phyloP scores from a whole-genome alignment of 345 rosid species.

The Alliaria petiolata region DNA sequence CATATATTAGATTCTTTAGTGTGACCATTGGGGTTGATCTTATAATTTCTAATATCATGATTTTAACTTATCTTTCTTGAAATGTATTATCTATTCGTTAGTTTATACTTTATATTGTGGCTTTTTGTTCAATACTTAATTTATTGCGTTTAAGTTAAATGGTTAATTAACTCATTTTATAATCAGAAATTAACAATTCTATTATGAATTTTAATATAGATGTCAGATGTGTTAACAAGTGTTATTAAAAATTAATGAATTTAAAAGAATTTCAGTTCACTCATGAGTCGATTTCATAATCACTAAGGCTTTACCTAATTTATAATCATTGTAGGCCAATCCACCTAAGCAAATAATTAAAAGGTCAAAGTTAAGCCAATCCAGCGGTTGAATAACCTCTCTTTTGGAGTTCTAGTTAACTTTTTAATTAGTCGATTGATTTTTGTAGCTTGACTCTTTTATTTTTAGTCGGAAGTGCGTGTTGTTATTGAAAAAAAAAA shows the following conservation, averaged over 20 bases:
- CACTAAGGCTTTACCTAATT: not conserved
- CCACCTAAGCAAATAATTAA: conserved; percentile 6
- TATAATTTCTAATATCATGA: too few relatives aligned
- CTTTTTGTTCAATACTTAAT: not conserved
- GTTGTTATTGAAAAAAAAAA: too few relatives aligned
- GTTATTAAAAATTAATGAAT: not conserved
- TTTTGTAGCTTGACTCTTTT: not conserved
- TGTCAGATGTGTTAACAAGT: too few relatives aligned
- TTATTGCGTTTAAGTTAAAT: not conserved
- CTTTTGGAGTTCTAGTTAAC: not conserved
- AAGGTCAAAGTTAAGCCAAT: not conserved
- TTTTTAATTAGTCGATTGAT: not conserved
- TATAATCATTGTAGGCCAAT: not conserved
- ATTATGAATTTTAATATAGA: not conserved
- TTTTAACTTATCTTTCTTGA: too few relatives aligned
- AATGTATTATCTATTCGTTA: not conserved
- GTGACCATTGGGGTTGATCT: too few relatives aligned
- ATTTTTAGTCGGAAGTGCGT: not conserved
- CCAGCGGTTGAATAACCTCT: not conserved
- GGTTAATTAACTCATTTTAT: not conserved
- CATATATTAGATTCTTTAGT: too few relatives aligned
- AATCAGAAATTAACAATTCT: not conserved
- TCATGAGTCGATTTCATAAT: not conserved
- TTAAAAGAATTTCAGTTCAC: not conserved
- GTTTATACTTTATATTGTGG: not conserved